These are phyloP conservation scores for Alternaria conjuncta DNA, from an alignment of 2,329 filamentous ascomycete genomes.

Conservation along the genomic window DNA sequence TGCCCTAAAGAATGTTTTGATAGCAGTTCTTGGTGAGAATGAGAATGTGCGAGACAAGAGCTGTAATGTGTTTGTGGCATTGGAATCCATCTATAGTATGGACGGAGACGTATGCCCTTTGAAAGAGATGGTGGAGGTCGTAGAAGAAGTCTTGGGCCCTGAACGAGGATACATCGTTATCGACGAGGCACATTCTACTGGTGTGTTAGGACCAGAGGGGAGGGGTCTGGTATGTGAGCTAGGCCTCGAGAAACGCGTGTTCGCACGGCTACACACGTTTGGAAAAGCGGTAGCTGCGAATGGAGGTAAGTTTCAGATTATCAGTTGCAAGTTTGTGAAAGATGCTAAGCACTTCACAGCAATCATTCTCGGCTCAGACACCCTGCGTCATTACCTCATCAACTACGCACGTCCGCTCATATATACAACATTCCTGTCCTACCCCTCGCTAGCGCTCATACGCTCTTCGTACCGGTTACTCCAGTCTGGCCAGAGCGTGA, in stretches of 20 bases:
- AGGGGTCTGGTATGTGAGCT: slow-evolving; percentile 60
- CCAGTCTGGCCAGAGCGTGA: slow-evolving; percentile 21
- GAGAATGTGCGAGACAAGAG: slow-evolving; percentile 23
- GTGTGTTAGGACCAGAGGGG: slow-evolving; percentile 63
- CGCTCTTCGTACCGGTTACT: slow-evolving; percentile 42
- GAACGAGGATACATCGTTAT: slow-evolving; percentile 69
- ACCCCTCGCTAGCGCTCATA: slow-evolving; percentile 51
- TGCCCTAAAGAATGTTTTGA: slow-evolving; percentile 51
- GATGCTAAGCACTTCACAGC: slow-evolving; percentile 19
- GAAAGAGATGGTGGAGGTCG: slow-evolving; percentile 62
- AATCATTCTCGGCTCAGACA: slow-evolving; percentile 39
- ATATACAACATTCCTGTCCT: slow-evolving; percentile 52
- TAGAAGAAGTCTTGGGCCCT: slow-evolving; percentile 62
- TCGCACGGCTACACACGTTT: slow-evolving; percentile 68
- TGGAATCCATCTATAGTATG: slow-evolving; percentile 71
- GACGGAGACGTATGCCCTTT: slow-evolving; percentile 77
- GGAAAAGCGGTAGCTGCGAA: slow-evolving; percentile 72
- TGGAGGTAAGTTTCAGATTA: slow-evolving; percentile 70
- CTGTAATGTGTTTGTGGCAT: slow-evolving; percentile 41
- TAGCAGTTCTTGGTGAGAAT: slow-evolving; percentile 17
- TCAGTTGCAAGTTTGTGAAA: too few relatives aligned
- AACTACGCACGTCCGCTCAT: slow-evolving; percentile 51
- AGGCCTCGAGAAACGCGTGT: slow-evolving; percentile 63
- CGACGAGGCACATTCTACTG: slow-evolving; percentile 73
- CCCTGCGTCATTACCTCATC: slow-evolving; percentile 43